These are phyloP conservation scores for Dioscorea cayenensis DNA, from an alignment of 116 monocot genomes.

Conservation along the genomic window DNA sequence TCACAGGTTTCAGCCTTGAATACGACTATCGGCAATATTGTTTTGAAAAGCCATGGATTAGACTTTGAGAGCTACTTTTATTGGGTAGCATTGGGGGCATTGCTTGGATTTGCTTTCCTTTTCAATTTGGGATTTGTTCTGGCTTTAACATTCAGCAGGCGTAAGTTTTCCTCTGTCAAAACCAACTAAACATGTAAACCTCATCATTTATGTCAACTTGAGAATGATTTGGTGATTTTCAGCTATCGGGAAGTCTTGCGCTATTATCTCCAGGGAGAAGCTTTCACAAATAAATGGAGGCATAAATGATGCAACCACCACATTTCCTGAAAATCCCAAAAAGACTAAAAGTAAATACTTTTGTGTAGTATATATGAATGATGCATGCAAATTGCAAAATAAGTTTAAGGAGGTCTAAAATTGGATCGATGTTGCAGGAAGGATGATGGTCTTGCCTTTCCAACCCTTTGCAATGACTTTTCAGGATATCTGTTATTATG, in stretches of 20 bases:
- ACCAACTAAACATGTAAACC: background rate
- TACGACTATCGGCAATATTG: constrained; percentile 30
- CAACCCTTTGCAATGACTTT: constrained; percentile 67
- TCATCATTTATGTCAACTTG: background rate
- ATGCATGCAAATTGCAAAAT: too few species aligned
- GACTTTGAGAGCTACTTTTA: constrained; percentile 38
- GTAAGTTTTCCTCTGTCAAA: constrained; percentile 22
- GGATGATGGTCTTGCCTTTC: constrained; percentile 70
- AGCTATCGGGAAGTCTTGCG: constrained; percentile 54
- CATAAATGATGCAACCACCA: background rate
- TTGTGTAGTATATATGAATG: too few species aligned
- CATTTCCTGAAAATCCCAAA: background rate
- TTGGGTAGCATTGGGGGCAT: constrained; percentile 70
- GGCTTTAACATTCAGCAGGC: constrained; percentile 47
- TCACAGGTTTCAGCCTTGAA: constrained; percentile 35
- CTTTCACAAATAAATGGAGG: constrained; percentile 33
- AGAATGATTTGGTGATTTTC: background rate
- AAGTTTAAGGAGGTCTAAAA: too few species aligned
- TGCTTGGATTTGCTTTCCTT: constrained; percentile 48
- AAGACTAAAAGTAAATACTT: too few species aligned
- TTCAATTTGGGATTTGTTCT: constrained; percentile 54
- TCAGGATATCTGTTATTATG: constrained; percentile 62
- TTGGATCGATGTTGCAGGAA: constrained; percentile 15
- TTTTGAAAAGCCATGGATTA: constrained; percentile 22
- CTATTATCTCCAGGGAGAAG: constrained; percentile 68